Percentiles rank a stretch among this genome's conserved stretches.
These are phyloP conservation scores for Plantago elongata DNA, from an alignment of 257 asterid genomes.

Conservation along the genomic window DNA sequence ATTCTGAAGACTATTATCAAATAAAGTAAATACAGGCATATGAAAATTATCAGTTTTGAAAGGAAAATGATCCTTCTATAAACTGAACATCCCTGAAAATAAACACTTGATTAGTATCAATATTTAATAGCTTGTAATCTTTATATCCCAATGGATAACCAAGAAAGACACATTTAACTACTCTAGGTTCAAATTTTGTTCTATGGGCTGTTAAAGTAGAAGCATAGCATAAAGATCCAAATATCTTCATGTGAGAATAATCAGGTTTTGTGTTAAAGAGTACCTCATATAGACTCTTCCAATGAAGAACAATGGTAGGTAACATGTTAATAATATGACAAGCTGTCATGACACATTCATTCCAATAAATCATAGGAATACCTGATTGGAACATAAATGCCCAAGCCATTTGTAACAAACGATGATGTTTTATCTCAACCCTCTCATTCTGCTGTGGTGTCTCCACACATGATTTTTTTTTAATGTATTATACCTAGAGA, in stretches of 20 bases:
- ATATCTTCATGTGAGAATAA: neutral
- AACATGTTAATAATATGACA: neutral
- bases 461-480: neutral
- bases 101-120: neutral
- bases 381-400: neutral
- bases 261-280: neutral
- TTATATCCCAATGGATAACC: neutral
- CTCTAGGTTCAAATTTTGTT: neutral
- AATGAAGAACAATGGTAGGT: neutral
- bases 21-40: too few relatives aligned
- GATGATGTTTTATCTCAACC: neutral
- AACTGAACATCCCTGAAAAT: neutral
- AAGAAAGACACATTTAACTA: neutral
- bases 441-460: neutral
- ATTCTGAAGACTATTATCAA: too few relatives aligned
- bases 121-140: neutral
- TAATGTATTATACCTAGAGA: neutral
- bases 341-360: neutral
- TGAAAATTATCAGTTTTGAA: too few relatives aligned
- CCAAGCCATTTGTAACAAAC: neutral
- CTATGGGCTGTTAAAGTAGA: too few relatives aligned
- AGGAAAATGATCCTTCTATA: too few relatives aligned
- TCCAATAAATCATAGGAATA: neutral
- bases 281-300: neutral
- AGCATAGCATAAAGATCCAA: neutral